Base-by-base conservation (phyloP, 2,329 filamentous ascomycete genomes). In the Cordyceps sp. region DNA sequence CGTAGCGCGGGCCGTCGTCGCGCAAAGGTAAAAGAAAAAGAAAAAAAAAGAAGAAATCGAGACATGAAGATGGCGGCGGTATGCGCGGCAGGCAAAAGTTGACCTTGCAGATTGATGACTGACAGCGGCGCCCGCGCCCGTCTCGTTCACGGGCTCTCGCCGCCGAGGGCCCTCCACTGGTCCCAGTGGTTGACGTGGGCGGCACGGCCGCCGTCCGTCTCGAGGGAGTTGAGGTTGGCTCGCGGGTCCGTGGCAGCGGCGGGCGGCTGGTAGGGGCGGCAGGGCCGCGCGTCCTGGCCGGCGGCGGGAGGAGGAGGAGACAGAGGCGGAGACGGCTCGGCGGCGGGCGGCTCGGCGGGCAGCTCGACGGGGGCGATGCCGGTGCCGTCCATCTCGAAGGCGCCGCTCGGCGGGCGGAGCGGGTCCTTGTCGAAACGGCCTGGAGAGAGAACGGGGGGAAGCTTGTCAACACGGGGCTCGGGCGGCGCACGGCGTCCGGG, bases 371-470 rank as follows among this genome's bases (percentile, higher is more conserved):
- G 49, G 17, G 43, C 42, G 9, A 41, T 39, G 19, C 41, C 45
- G 7, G 48, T 47, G 17, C 45, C 53, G 34, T 57, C 54, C 54
- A 58, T 55, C 37, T 58, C 54, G 35, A 52, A 54, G n/a, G 49
- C 41, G 33, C 43, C 43, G 35, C 39, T 45, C 13, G 35, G 37
- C 7, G 50, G 47, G 12, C 36, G 43, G 31, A 42, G 38, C 20
- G 41, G 42, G 33, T 50, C 41, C n/a, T 42, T 45, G 41, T 57
- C 53, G 26, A 35, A 46, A 32, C 54, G 49, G 2, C 54, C 54
- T 58, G 35, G 13, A 22, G 10, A 8, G 6, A 10, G 27, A 15
- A n/a, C n/a, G 20, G 26, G 7, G 21, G 10, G 10, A 17, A 16
- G 9, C 9, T 15, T 12, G 6, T 28, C 7, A 28, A 28, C 12